Evolutionary conservation across 768 basidiomycete species (phyloP), one percentile per base, ranked within the genome.

Genomic region (Tulasnella sp.): DNA sequence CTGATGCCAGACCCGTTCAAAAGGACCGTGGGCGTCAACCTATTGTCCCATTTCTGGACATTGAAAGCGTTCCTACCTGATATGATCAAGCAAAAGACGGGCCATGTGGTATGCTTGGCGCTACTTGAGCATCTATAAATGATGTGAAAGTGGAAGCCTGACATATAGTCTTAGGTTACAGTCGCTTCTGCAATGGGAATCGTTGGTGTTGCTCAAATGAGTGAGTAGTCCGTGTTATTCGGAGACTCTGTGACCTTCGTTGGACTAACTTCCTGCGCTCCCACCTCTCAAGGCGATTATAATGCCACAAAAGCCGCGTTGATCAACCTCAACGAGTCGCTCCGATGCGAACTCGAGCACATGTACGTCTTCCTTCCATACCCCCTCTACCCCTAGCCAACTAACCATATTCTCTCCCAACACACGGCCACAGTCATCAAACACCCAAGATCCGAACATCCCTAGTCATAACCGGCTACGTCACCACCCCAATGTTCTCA

Each of bases 241-340:
- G 43, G 50, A 19, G 15, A 32, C 53, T 29, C n/a, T 2, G n/a
- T 2, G 11, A n/a, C 29, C 23, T 43, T 27, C 15, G 13, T 23
- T 52, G 3, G 17, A 26, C 21, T 13, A n/a, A 8, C 29, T 10
- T 34, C 7, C 5, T 38, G 7, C 15, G 15, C 15, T 5, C 15
- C 34, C 5, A 48, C 21, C 11, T 26, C 24, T 43, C 9, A 58
- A 90, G 88, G 84, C 67, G 91, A 95, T 72, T 98, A 99, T 70
- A 79, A 78, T 69, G 90, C 92, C 8, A 91, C 90, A 24, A 99
- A 99, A 74, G 88, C 92, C 10, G 93, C 94, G n/a, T 68, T 87
- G 21, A 74, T 88, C 15, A 80, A 80, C 30, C 71, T 97, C 47
- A 83, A 95, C 65, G 87, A 93, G 64, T 84, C 87, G 13, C 77